These are phyloP conservation scores for Saitozyma sp. DNA, from an alignment of 768 basidiomycete genomes.

Conservation along the genomic window DNA sequence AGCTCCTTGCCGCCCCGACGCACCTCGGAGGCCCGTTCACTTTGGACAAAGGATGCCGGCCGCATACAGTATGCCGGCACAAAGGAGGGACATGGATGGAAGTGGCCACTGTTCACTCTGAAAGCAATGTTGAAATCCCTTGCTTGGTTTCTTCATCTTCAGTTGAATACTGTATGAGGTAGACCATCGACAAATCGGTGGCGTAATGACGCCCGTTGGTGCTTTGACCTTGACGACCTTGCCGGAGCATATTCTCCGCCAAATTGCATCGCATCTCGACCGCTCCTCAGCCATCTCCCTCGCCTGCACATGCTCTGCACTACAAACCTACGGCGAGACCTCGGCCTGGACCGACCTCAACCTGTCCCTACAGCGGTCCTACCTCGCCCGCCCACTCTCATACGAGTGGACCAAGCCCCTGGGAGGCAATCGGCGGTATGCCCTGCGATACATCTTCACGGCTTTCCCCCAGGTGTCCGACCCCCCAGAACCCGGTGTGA, in stretches of 20 bases:
- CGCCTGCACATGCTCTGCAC: constrained; percentile 6
- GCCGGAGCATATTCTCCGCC: neutral
- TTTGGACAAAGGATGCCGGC: neutral
- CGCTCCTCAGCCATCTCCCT: constrained; percentile 6
- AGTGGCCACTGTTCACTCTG: neutral
- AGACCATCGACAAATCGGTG: neutral
- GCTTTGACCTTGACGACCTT: neutral
- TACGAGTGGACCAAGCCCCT: constrained; percentile 8
- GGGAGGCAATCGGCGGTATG: constrained; percentile 1
- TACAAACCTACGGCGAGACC: neutral
- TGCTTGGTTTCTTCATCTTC: neutral
- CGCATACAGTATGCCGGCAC: neutral
- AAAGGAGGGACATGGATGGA: neutral
- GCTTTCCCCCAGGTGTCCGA: too few relatives aligned
- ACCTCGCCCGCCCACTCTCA: neutral
- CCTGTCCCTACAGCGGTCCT: constrained; percentile 2
- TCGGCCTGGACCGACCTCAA: constrained; percentile 7
- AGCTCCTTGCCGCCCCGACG: too few relatives aligned
- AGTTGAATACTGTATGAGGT: too few relatives aligned
- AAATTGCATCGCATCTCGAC: constrained; percentile 6
- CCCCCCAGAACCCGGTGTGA: too few relatives aligned
- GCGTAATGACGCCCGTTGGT: neutral
- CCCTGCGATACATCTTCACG: neutral
- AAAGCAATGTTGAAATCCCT: neutral
- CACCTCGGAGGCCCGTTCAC: neutral